Evolutionary conservation across 768 basidiomycete species (phyloP).

Genomic region (Cyathus striatus): DNA sequence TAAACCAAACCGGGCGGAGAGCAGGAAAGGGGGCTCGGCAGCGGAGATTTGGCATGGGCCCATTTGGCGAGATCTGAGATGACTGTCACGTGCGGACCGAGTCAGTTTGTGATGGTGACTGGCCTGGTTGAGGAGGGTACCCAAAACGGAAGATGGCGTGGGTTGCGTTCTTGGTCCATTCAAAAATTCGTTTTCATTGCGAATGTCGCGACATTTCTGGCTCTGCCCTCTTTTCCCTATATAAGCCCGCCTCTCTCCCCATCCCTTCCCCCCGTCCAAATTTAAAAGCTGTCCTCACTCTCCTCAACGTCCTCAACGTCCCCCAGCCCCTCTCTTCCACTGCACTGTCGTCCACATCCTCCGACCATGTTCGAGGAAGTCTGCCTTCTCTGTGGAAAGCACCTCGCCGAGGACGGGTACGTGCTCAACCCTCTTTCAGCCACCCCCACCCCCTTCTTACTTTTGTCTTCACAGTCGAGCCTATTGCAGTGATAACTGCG

Average conservation of each 20-base stretch:
- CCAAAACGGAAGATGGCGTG: no score
- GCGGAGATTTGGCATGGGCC: not conserved
- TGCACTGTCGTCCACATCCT: no score
- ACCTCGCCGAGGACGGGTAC: constrained; percentile 59
- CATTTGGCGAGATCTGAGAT: not conserved
- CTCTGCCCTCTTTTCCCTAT: constrained; percentile 22
- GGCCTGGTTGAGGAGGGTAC: no score
- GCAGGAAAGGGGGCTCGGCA: no score
- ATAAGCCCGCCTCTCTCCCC: constrained; percentile 20
- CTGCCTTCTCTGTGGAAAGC: constrained; percentile 69
- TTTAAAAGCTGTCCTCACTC: constrained; percentile 5
- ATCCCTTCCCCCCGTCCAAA: constrained; percentile 12
- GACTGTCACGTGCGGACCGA: no score
- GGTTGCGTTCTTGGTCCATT: no score
- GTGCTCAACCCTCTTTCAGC: constrained; percentile 17
- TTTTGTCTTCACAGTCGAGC: constrained; percentile 38
- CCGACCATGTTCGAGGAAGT: constrained; percentile 71
- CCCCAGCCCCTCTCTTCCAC: constrained; percentile 6
- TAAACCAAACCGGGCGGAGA: no score
- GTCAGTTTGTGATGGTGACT: not conserved
- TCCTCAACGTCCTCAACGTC: constrained; percentile 6
- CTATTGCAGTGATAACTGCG: constrained; percentile 71
- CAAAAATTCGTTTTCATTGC: constrained; percentile 28
- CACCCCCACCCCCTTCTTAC: constrained; percentile 5
- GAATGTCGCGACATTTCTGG: constrained; percentile 32